Conservation (phyloP, 768 basidiomycete species). For the Scleroderma citrinum region DNA sequence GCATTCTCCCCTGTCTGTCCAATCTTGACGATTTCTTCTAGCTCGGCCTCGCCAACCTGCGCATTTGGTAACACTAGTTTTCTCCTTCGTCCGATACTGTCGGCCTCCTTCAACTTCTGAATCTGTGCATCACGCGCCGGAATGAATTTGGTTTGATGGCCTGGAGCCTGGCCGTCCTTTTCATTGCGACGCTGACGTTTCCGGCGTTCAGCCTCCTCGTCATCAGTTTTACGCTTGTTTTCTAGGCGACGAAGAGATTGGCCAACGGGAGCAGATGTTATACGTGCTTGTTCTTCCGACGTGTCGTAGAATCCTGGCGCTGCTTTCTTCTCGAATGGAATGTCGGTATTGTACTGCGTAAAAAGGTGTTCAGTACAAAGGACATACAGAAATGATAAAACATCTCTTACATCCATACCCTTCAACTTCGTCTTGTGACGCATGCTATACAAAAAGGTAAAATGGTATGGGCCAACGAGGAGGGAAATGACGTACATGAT, state of each 20-base stretch:
- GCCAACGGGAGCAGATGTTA: conserved; percentile 84
- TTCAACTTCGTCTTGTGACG: conserved; percentile 92
- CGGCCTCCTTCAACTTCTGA: conserved; percentile 95
- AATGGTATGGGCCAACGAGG: no score
- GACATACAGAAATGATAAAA: background rate
- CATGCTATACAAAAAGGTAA: conserved; percentile 47
- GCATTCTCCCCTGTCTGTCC: conserved; percentile 89
- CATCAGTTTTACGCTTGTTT: conserved; percentile 91
- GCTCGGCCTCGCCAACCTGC: conserved; percentile 89
- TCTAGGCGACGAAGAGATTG: conserved; percentile 88
- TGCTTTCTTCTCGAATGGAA: conserved; percentile 96
- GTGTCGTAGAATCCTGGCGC: conserved; percentile 97
- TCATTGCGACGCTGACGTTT: conserved; percentile 74
- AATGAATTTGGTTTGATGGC: conserved; percentile 88
- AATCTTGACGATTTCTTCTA: conserved; percentile 99
- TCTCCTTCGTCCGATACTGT: conserved; percentile 84
- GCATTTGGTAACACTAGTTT: conserved; percentile 81
- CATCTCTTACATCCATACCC: conserved; percentile 84
- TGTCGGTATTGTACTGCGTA: conserved; percentile 89
- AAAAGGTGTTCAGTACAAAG: background rate
- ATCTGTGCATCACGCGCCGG: conserved; percentile 98
- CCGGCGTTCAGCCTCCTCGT: conserved; percentile 89
- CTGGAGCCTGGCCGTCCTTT: conserved; percentile 56
- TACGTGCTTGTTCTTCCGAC: conserved; percentile 84
- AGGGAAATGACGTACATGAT: conserved; percentile 62